Conservation (phyloP, 768 basidiomycete genomes). For the Tephrocybe sp. region DNA sequence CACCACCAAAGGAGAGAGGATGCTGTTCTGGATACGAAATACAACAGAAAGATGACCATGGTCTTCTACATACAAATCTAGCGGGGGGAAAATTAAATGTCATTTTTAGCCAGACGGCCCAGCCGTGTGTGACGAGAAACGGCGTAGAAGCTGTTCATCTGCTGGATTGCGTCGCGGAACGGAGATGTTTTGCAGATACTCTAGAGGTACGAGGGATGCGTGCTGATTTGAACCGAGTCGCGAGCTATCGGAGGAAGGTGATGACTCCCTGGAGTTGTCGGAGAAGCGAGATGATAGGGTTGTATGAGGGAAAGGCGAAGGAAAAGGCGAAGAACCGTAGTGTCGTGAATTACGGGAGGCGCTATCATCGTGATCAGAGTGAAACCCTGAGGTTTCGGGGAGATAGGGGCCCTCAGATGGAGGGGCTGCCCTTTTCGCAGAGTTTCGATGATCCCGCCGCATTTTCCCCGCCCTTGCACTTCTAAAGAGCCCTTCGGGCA, state of each 20-base stretch:
- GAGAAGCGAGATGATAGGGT: slow-evolving; percentile 25
- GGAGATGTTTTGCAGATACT: slow-evolving; percentile 55
- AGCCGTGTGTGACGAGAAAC: slow-evolving; percentile 39
- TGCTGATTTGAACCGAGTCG: slow-evolving; percentile 22
- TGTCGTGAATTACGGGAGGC: slow-evolving; percentile 20
- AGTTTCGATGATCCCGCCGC: slow-evolving; percentile 46
- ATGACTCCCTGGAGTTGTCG: slow-evolving; percentile 31
- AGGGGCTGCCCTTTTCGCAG: slow-evolving; percentile 28
- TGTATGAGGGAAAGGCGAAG: slow-evolving; percentile 17
- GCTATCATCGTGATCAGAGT: slow-evolving; percentile 18
- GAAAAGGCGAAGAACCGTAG: slow-evolving; percentile 21
- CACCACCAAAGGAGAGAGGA: neutral
- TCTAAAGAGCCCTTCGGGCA: slow-evolving; percentile 77
- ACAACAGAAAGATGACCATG: no score
- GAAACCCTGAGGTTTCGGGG: slow-evolving; percentile 20
- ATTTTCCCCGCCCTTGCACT: slow-evolving; percentile 72
- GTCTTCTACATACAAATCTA: neutral
- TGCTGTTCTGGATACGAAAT: neutral
- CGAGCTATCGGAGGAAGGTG: slow-evolving; percentile 37
- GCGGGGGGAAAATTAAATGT: neutral
- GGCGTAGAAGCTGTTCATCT: slow-evolving; percentile 62
- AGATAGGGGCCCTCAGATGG: slow-evolving; percentile 24
- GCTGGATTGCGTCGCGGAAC: slow-evolving; percentile 57
- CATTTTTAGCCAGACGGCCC: neutral
- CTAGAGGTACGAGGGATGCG: slow-evolving; percentile 55